Percentiles rank a stretch among this genome's conserved stretches.
Evolutionary conservation across 2,329 filamentous ascomycete genomes (phyloP).

Genomic region (Hypoxylon rubiginosum): DNA sequence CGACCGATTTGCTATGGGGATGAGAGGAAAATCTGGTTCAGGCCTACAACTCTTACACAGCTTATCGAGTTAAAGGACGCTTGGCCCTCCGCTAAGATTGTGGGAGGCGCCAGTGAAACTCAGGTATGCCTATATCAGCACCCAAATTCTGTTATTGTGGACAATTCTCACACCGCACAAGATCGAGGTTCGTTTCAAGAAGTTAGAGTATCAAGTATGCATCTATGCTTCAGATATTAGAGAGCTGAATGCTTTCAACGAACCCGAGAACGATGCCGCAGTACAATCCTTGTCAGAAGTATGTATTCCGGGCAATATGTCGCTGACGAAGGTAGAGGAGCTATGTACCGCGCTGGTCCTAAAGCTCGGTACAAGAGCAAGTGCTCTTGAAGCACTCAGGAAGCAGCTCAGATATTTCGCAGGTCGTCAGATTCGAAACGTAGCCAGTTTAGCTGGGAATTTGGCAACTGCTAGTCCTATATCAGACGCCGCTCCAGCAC

Average conservation of each 20-base stretch:
- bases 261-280: slow-evolving; percentile 82
- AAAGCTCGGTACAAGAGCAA: slow-evolving; percentile 77
- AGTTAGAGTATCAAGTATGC: slow-evolving; percentile 85
- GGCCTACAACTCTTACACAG: slow-evolving; percentile 85
- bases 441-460: slow-evolving; percentile 92
- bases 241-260: slow-evolving; percentile 82
- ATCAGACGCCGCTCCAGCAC: slow-evolving; percentile 91
- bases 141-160: background rate
- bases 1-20: slow-evolving; percentile 88
- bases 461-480: slow-evolving; percentile 93
- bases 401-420: slow-evolving; percentile 95
- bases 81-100: slow-evolving; percentile 88
- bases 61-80: slow-evolving; percentile 89
- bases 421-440: slow-evolving; percentile 91
- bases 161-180: slow-evolving; percentile 68
- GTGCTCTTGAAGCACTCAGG: slow-evolving; percentile 86
- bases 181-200: slow-evolving; percentile 98
- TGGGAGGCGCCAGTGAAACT: slow-evolving; percentile 87
- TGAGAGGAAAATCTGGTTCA: slow-evolving; percentile 91
- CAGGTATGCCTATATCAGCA: slow-evolving; percentile 26
- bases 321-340: slow-evolving; percentile 88
- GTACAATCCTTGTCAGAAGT: slow-evolving; percentile 57
- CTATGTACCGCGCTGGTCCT: slow-evolving; percentile 83
- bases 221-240: slow-evolving; percentile 92
- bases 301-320: slow-evolving; percentile 67